Evolutionary conservation across 805 yeast genomes (phyloP).

Genomic region (Clavispora fructus): DNA sequence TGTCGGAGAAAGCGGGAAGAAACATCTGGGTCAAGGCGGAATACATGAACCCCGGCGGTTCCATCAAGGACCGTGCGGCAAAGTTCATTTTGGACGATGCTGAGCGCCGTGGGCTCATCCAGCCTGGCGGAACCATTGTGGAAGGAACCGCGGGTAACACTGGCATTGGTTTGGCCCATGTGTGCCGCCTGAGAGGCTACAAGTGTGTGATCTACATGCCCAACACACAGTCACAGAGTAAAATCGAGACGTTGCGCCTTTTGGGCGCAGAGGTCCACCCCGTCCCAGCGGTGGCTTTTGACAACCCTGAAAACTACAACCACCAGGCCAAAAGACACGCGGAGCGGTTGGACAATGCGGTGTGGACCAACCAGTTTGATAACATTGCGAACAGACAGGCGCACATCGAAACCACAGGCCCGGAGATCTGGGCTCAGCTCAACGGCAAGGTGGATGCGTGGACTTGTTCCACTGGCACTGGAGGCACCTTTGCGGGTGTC

Average conservation of each 20-base stretch:
- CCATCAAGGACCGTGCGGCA: conserved; percentile 90
- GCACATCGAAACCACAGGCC: conserved; percentile 86
- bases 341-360: conserved; percentile 67
- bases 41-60: conserved; percentile 90
- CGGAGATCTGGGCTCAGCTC: conserved; percentile 85
- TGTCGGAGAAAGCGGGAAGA: conserved; percentile 58
- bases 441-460: conserved; percentile 76
- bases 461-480: conserved; percentile 90
- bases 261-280: conserved; percentile 86
- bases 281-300: conserved; percentile 81
- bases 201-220: conserved; percentile 88
- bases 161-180: conserved; percentile 85
- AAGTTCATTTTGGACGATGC: conserved; percentile 73
- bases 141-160: conserved; percentile 96
- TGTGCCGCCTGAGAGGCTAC: conserved; percentile 79
- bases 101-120: conserved; percentile 56
- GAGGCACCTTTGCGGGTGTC: conserved; percentile 86
- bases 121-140: conserved; percentile 79
- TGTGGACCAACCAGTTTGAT: conserved; percentile 92
- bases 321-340: conserved; percentile 87
- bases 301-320: conserved; percentile 80
- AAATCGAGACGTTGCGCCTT: conserved; percentile 66
- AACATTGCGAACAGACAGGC: conserved; percentile 84
- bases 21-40: conserved; percentile 88
- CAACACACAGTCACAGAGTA: conserved; percentile 76